Evolutionary conservation across 345 rosid genomes (phyloP).

Genomic region (Gossypium arboreum): DNA sequence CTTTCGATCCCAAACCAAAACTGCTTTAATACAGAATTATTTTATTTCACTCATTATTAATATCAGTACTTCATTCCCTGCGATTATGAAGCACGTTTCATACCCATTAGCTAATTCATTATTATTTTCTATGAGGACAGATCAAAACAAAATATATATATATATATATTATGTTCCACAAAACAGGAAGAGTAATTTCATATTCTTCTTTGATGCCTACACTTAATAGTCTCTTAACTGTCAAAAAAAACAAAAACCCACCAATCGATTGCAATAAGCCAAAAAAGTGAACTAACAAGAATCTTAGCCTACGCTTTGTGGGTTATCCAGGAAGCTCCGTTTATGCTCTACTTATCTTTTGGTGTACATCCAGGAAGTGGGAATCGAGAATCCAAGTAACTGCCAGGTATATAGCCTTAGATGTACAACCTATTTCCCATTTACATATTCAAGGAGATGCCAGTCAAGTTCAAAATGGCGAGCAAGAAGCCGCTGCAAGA

Average conservation of each 20-base stretch:
- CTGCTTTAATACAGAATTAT: neutral
- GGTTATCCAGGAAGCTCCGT: neutral
- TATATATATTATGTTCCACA: too few relatives aligned
- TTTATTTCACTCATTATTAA: neutral
- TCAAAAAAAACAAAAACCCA: neutral
- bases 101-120: too few relatives aligned
- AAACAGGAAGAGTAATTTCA: neutral
- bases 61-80: neutral
- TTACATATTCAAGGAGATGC: slow-evolving; percentile 65
- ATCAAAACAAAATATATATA: too few relatives aligned
- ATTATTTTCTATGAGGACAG: neutral
- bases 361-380: neutral
- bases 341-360: neutral
- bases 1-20: neutral
- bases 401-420: slow-evolving; percentile 2
- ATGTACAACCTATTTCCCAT: slow-evolving; percentile 42
- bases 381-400: neutral
- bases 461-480: slow-evolving; percentile 80
- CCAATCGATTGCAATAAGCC: neutral
- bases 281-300: slow-evolving; percentile 4
- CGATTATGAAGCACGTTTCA: neutral
- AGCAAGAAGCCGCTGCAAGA: slow-evolving; percentile 62
- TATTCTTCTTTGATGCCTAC: neutral
- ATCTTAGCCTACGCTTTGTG: neutral
- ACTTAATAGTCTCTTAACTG: neutral